Conservation (phyloP, 73 alveolate genomes). For the Symbiodinium natans region DNA sequence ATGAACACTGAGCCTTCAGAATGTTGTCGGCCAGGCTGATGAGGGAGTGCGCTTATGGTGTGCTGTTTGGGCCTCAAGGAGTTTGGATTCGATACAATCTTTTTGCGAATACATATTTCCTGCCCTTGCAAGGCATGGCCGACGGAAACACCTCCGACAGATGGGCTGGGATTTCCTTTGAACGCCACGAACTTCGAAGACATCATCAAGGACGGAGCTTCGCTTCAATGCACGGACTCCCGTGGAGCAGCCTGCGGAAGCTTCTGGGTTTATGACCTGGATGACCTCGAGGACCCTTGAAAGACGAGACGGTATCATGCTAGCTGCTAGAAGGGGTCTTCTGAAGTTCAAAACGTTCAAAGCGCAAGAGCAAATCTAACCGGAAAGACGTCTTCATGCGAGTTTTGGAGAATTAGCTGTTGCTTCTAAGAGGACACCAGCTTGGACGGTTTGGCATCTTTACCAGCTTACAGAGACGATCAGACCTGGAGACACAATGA, state of each 20-base stretch:
- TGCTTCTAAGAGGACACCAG: slow-evolving; percentile 15
- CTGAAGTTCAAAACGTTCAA: too few species aligned
- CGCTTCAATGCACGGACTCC: background rate
- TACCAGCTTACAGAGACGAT: slow-evolving; percentile 14
- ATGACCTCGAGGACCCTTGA: slow-evolving; percentile 44
- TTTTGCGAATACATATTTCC: background rate
- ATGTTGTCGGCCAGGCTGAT: slow-evolving; percentile 17
- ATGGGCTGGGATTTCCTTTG: background rate
- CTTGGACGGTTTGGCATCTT: slow-evolving; percentile 42
- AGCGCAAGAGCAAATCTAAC: too few species aligned
- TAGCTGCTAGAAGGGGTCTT: background rate
- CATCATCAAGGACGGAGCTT: slow-evolving; percentile 1
- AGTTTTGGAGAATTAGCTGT: too few species aligned
- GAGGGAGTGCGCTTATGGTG: slow-evolving; percentile 70
- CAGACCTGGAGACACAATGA: slow-evolving; percentile 52
- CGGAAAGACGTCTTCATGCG: too few species aligned
- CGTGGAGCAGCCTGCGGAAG: slow-evolving; percentile 36
- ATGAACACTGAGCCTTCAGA: background rate
- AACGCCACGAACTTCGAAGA: slow-evolving; percentile 32
- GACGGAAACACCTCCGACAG: background rate
- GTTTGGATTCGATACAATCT: background rate
- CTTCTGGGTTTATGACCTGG: slow-evolving; percentile 64
- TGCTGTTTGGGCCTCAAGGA: slow-evolving; percentile 7
- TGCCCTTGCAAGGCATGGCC: background rate
- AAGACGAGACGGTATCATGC: background rate